A percentile compares a stretch with the other conserved stretches of the same genome.
Conservation (phyloP, 2,329 filamentous ascomycete genomes). For the Colletotrichum euphorbiae region DNA sequence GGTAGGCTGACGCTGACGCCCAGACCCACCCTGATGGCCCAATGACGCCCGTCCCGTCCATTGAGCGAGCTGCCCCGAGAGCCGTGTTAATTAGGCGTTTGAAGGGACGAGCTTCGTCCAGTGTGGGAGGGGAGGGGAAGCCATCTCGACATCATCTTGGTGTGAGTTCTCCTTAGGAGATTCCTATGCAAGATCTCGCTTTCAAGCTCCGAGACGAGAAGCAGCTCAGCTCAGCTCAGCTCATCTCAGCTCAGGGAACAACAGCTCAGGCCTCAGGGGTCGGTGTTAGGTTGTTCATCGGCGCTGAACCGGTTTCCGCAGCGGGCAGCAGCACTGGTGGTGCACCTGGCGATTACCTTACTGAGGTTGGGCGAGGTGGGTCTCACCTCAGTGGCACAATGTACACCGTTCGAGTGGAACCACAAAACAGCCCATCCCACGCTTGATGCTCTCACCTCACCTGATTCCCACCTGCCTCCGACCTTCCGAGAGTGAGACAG, state of each 20-base stretch:
- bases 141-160: constrained; percentile 1
- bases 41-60: neutral
- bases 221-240: no score
- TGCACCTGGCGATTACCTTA: neutral
- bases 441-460: constrained; percentile 16
- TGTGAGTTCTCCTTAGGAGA: neutral
- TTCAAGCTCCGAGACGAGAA: neutral
- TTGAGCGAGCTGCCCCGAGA: constrained; percentile 1
- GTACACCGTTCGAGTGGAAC: constrained; percentile 23
- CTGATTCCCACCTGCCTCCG: constrained; percentile 17
- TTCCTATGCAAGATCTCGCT: constrained; percentile 17
- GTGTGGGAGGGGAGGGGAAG: constrained; percentile 13
- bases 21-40: constrained; percentile 2
- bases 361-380: neutral
- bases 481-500: constrained; percentile 22
- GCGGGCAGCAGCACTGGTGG: constrained; percentile 1
- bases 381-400: neutral
- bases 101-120: neutral
- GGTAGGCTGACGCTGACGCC: neutral
- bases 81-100: neutral
- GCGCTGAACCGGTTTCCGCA: constrained; percentile 10
- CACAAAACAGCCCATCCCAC: constrained; percentile 36
- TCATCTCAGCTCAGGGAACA: neutral
- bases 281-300: neutral
- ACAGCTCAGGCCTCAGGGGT: neutral